Evolutionary conservation across 2,329 filamentous ascomycete genomes (phyloP).

Genomic region (Trichoderma aggressivum): DNA sequence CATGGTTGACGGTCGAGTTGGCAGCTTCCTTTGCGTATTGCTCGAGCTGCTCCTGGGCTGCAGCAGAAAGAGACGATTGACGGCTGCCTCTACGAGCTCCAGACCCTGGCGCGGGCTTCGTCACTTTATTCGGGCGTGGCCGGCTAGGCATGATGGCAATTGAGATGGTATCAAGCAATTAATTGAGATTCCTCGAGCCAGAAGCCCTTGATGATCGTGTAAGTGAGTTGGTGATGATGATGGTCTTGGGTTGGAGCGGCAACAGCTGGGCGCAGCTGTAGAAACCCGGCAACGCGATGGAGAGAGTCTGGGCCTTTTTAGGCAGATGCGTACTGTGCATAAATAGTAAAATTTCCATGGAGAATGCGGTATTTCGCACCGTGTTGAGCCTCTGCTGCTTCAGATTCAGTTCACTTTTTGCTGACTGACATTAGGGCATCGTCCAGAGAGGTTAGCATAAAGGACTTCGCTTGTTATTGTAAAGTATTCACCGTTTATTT

Average conservation of each 20-base stretch:
- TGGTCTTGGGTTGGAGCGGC: neutral
- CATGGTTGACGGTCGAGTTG: constrained; percentile 10
- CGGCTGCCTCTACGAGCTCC: constrained; percentile 24
- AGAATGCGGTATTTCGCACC: neutral
- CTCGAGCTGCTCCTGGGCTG: constrained; percentile 33
- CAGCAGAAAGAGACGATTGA: constrained; percentile 26
- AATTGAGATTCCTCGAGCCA: neutral
- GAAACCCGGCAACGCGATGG: constrained; percentile 22
- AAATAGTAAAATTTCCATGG: neutral
- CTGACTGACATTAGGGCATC: neutral
- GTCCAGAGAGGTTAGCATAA: neutral
- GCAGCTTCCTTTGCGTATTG: constrained; percentile 23
- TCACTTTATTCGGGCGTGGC: constrained; percentile 43
- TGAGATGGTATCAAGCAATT: neutral
- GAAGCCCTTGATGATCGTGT: constrained; percentile 8
- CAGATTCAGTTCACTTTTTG: neutral
- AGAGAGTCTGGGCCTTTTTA: neutral
- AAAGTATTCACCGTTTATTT: neutral
- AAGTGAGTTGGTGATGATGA: constrained; percentile 19
- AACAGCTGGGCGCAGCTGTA: constrained; percentile 26
- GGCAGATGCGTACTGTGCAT: neutral
- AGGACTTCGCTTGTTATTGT: neutral
- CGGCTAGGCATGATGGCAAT: constrained; percentile 29
- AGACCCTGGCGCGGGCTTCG: constrained; percentile 34
- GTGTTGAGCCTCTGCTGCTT: neutral